Evolutionary conservation across 225 moss, liverwort and hornwort species (phyloP), one percentile per base, ranked within the genome.

Genomic region (Straminergon stramineum): DNA sequence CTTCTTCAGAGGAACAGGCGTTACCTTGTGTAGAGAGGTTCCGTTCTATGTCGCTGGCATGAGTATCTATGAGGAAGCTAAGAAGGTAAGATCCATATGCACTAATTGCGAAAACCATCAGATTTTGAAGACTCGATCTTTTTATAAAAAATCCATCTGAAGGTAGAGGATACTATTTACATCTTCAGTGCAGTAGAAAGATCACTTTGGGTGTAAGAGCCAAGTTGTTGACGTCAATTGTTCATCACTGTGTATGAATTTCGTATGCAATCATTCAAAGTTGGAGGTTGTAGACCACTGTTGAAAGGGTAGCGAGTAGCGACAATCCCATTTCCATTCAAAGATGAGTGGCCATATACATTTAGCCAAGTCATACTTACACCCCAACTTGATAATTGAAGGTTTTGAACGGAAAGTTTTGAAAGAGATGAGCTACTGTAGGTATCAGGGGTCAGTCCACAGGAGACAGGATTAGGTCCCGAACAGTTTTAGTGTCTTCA

Each of bases 21-120:
- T 94, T 28, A 95, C 95, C 3, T 86, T 95, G 61, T 95, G 94
- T 79, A 87, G 94, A 84, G 95, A 95, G 86, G 95, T 95, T 56
- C 94, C 95, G 57, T 95, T 95, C 78, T 95, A 95, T 76, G 95
- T 95, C 71, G 94, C 94, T 58, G 95, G 95, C 71, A 95, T 95
- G 95, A 91, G 90, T 60, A 95, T 95, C 88, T 94, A 95, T 15
- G 90, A 93, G 86, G 91, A 93, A 90, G 88, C 91, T 18, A 91
- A 93, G 86, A 93, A 93, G 88, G 93, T 92, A 81, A 89, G 89
- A 35, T 48, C 26, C 56, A 12, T 35, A 3, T 21, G 16, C 81
- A 52, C 34, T 75, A 64, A 32, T 32, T 56, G 83, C 32, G 23
- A 56, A 88, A 35, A 35, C 41, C 66, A 84, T 84, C 35, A 84